Conservation (phyloP, 2,329 filamentous ascomycete genomes). For the Aspergillus sojae region DNA sequence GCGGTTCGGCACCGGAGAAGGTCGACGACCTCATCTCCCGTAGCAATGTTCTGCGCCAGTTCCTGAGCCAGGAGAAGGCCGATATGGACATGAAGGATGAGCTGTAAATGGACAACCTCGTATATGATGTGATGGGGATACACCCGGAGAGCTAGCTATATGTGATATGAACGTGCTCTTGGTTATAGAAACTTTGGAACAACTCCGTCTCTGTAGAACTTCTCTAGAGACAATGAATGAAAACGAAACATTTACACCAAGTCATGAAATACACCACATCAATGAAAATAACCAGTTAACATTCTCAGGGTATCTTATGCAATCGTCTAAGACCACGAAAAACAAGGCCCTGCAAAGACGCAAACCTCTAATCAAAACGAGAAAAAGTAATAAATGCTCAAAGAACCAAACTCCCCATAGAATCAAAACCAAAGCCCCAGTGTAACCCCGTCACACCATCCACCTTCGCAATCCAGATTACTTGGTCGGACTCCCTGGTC, state of each 20-base stretch:
- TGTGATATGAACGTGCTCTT: background rate
- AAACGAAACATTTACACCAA: background rate
- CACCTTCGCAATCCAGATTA: constrained; percentile 4
- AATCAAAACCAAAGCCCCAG: background rate
- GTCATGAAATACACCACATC: background rate
- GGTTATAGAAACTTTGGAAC: background rate
- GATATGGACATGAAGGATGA: constrained; percentile 65
- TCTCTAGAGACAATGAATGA: background rate
- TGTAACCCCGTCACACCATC: background rate
- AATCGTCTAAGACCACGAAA: background rate
- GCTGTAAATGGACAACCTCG: constrained; percentile 46
- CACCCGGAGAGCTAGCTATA: background rate
- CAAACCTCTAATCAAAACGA: background rate
- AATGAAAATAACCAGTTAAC: background rate
- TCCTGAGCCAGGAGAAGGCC: constrained; percentile 63
- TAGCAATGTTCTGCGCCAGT: constrained; percentile 84
- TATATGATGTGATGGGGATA: background rate
- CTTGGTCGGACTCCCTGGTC: constrained; percentile 21
- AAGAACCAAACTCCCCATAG: background rate
- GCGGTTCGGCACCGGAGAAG: constrained; percentile 82
- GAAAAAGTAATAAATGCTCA: background rate
- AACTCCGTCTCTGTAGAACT: background rate
- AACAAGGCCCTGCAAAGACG: background rate
- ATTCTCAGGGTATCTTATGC: constrained; percentile 11
- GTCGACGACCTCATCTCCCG: constrained; percentile 83